These are phyloP conservation scores for Uronychia setigera DNA, from an alignment of 73 alveolate species.

Conservation along the genomic window DNA sequence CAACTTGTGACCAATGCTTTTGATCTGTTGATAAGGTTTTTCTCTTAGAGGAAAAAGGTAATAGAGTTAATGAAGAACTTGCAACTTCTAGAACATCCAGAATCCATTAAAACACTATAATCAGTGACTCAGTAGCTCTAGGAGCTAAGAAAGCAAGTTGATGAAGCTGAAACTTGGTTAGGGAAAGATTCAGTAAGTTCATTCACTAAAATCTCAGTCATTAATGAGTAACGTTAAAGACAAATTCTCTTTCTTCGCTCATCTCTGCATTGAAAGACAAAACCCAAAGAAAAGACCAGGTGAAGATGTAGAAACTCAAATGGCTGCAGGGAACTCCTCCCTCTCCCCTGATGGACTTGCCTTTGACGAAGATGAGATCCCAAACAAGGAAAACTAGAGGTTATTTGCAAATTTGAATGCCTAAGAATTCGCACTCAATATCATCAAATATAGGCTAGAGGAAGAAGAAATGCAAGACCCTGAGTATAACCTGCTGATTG, in stretches of 20 bases:
- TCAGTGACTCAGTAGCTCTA: constrained; percentile 12
- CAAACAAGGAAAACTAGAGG: constrained; percentile 57
- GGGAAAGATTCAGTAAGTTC: background rate
- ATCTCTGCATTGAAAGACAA: background rate
- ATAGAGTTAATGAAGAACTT: constrained; percentile 29
- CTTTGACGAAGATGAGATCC: background rate
- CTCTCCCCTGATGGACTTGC: background rate
- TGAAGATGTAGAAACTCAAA: background rate
- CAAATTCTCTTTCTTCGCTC: background rate
- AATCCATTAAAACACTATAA: constrained; percentile 15
- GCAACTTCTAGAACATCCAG: constrained; percentile 15
- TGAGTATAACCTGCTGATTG: background rate
- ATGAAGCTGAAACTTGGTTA: background rate
- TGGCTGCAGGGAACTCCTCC: background rate
- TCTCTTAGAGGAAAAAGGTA: constrained; percentile 35
- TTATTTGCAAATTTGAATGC: constrained; percentile 46
- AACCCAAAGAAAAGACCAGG: background rate
- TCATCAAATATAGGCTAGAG: constrained; percentile 12
- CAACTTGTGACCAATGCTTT: constrained; percentile 19
- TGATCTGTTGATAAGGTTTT: constrained; percentile 30
- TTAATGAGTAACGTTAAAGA: background rate
- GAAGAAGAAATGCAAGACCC: background rate
- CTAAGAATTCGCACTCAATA: constrained; percentile 14
- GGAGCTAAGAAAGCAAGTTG: constrained; percentile 2
- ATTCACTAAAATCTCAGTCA: background rate